Base-by-base conservation (phyloP, 768 basidiomycete genomes). In the Mycena crocata region DNA sequence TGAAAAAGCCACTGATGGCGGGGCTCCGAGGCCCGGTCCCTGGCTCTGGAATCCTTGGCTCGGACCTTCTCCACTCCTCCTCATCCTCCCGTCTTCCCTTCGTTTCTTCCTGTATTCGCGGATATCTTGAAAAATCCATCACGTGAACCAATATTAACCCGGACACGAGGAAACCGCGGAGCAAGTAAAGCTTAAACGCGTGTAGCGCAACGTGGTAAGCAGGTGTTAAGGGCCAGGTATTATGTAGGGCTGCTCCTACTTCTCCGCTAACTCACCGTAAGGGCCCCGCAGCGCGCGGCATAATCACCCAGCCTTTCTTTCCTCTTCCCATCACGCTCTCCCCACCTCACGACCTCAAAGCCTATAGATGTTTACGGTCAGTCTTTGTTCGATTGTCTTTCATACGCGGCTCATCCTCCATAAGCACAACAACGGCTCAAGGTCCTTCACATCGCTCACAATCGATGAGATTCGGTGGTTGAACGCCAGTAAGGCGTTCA, bases 401-500 rank as follows among this genome's bases (percentile, higher is more conserved):
- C 60, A 64, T 64, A 51, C 52, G 44, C 51, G 28, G 57, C 70
- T 68, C 57, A 69, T 67, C 19, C 24, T 50, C 45, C 50, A 37
- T 19, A 68, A 77, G 76, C 64, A 72, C 64, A 73, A 74, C 73
- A 78, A 79, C 62, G 76, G 76, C 63, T 75, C 72, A 58, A 63
- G 72, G 51, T 77, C 73, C 45, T 75, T 80, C 57, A 71, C 69
- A 42, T 73, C 78, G 57, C 75, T 83, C 62, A 81, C 81, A 60
- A 76, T 79, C 62, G 86, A 86, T 67, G 86, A 86, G 73, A 76
- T 85, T 56, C 77, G 82, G 26, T 87, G 86, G 86, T 77, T 87
- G 23, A 79, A 82, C 51, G 84, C 84, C 30, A 83, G 80, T 44
- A 73, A 74, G 51, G 64, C 65, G 34, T 45, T 73, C 32, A 57